A percentile compares a stretch with the other conserved stretches of the same genome.
Evolutionary conservation across 495 filamentous ascomycete species (phyloP).

Genomic region (Gamarada debralockiae): DNA sequence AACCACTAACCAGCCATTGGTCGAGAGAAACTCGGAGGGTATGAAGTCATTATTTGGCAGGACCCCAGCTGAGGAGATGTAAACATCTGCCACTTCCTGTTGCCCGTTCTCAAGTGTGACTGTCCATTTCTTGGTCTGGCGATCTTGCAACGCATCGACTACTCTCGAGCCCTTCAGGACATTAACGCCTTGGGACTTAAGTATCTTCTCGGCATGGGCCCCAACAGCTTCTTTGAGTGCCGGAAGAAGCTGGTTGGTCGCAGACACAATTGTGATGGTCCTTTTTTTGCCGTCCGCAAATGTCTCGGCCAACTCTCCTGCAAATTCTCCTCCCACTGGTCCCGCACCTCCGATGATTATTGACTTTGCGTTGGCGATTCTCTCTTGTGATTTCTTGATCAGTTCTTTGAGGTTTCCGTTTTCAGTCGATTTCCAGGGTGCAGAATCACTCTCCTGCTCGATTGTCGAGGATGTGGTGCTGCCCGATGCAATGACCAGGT

Average conservation of each 20-base stretch:
- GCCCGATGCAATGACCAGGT: constrained; percentile 38
- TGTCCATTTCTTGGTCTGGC: neutral
- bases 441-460: constrained; percentile 14
- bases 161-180: neutral
- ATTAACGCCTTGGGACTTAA: neutral
- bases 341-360: constrained; percentile 51
- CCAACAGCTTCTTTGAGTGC: neutral
- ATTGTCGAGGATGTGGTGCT: constrained; percentile 29
- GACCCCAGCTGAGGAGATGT: constrained; percentile 38
- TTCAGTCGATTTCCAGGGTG: constrained; percentile 29
- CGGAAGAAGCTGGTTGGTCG: neutral
- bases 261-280: constrained; percentile 33
- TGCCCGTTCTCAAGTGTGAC: constrained; percentile 24
- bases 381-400: constrained; percentile 34
- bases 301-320: constrained; percentile 43
- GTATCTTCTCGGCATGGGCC: neutral
- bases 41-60: constrained; percentile 41
- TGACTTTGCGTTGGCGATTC: constrained; percentile 35
- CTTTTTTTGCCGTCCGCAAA: constrained; percentile 17
- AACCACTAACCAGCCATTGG: neutral
- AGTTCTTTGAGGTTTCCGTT: constrained; percentile 26
- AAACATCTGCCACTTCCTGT: constrained; percentile 33
- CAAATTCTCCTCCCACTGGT: constrained; percentile 49
- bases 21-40: constrained; percentile 32
- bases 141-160: neutral